A percentile compares a stretch with the other conserved stretches of the same genome.
Conservation (phyloP, 495 filamentous ascomycete species). For the Halenospora varia region DNA sequence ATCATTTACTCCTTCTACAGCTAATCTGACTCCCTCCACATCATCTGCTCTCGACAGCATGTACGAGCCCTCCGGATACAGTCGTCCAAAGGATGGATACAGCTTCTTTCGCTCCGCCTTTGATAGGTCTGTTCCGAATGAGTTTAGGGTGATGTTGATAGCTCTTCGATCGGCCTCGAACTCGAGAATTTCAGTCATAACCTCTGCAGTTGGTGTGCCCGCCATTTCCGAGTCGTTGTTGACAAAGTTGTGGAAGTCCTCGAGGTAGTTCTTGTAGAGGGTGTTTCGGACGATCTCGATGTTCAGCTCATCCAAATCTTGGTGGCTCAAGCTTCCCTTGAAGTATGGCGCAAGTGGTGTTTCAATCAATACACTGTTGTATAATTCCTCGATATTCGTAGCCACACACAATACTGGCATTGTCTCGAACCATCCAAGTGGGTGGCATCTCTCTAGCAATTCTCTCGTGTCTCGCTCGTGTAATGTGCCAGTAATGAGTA, state of each 20-base stretch:
- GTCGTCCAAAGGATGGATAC: conserved; percentile 83
- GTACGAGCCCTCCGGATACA: conserved; percentile 91
- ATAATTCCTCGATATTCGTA: conserved; percentile 96
- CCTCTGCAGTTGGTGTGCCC: conserved; percentile 85
- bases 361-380: conserved; percentile 96
- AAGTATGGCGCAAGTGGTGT: conserved; percentile 95
- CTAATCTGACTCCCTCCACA: conserved; percentile 85
- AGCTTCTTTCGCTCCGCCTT: conserved; percentile 94
- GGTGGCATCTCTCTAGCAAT: conserved; percentile 92
- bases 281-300: conserved; percentile 99
- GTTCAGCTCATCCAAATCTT: conserved; percentile 97
- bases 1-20: conserved; percentile 85
- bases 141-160: conserved; percentile 99
- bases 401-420: conserved; percentile 97
- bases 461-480: conserved; percentile 97
- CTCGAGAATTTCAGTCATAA: conserved; percentile 91
- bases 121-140: conserved; percentile 93
- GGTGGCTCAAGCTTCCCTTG: conserved; percentile 89
- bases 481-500: conserved; percentile 96
- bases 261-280: conserved; percentile 98
- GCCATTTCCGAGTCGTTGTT: conserved; percentile 77
- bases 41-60: conserved; percentile 97
- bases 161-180: conserved; percentile 95
- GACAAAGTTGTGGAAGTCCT: conserved; percentile 93
- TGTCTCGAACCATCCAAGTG: conserved; percentile 97